These are phyloP conservation scores for Penicillium maclennaniae DNA, from an alignment of 495 filamentous ascomycete genomes.

Conservation along the genomic window DNA sequence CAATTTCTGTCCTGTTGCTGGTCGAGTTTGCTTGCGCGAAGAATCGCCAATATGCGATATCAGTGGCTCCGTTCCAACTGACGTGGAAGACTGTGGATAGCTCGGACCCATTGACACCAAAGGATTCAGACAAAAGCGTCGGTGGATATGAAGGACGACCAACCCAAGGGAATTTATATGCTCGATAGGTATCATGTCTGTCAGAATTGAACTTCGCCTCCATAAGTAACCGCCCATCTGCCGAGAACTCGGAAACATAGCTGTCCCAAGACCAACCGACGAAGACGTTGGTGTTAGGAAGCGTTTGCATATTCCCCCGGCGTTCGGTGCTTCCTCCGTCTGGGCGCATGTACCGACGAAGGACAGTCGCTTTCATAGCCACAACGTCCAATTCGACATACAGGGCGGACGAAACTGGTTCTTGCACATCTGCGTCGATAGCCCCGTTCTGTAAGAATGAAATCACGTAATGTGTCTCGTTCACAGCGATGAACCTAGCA, in stretches of 20 bases:
- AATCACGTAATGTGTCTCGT: slow-evolving; percentile 30
- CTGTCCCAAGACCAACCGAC: slow-evolving; percentile 46
- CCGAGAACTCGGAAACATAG: slow-evolving; percentile 45
- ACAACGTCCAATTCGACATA: slow-evolving; percentile 8
- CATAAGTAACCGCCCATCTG: slow-evolving; percentile 41
- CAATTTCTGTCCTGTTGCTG: background rate
- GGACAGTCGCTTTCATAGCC: slow-evolving; percentile 33
- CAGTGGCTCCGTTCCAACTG: slow-evolving; percentile 18
- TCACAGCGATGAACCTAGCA: slow-evolving; percentile 37
- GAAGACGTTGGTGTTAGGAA: slow-evolving; percentile 42
- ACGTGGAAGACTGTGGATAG: slow-evolving; percentile 16
- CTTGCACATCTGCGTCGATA: slow-evolving; percentile 24
- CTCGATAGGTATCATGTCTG: slow-evolving; percentile 11
- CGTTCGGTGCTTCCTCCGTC: slow-evolving; percentile 37
- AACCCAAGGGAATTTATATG: slow-evolving; percentile 17
- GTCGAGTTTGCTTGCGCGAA: background rate
- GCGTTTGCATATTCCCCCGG: slow-evolving; percentile 49
- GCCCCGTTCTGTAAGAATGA: slow-evolving; percentile 43
- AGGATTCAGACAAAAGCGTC: background rate
- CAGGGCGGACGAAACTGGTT: slow-evolving; percentile 7
- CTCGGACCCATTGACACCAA: slow-evolving; percentile 8
- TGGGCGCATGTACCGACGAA: slow-evolving; percentile 30
- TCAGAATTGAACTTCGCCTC: slow-evolving; percentile 13
- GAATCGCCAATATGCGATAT: slow-evolving; percentile 15
- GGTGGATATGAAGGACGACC: slow-evolving; percentile 13